These are phyloP conservation scores for Fraxinus ornus DNA, from an alignment of 305 asterid species.

Conservation along the genomic window DNA sequence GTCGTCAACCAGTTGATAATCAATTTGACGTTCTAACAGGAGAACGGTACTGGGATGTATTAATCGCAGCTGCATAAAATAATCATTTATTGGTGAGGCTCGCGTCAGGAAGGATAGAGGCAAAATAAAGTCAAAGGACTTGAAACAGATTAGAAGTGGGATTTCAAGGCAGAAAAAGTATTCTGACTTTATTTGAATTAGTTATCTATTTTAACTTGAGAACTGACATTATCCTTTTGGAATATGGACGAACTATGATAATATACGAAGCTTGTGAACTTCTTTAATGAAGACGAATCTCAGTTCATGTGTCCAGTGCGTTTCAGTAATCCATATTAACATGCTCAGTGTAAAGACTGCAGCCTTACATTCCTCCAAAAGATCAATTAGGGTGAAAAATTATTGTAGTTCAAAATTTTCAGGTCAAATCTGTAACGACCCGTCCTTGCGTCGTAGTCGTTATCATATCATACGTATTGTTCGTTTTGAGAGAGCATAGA, in stretches of 20 bases:
- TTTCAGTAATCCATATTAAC: not conserved
- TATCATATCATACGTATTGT: no score
- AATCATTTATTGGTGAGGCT: not conserved
- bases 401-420: not conserved
- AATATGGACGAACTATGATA: not conserved
- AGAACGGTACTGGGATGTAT: not conserved
- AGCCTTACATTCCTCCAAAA: not conserved
- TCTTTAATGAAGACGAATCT: no score
- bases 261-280: not conserved
- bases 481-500: no score
- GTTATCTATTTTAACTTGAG: not conserved
- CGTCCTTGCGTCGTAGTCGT: no score
- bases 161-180: not conserved
- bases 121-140: not conserved
- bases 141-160: not conserved
- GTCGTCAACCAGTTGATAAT: not conserved
- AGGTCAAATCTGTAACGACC: not conserved
- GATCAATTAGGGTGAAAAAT: no score
- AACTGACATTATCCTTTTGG: not conserved
- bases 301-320: no score
- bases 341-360: no score
- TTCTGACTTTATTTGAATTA: not conserved
- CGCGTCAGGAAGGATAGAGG: not conserved
- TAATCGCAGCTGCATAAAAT: not conserved
- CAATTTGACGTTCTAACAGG: not conserved